Evolutionary conservation across 352 stramenopile genomes (phyloP).

Genomic region (Pythium phragmiticola): DNA sequence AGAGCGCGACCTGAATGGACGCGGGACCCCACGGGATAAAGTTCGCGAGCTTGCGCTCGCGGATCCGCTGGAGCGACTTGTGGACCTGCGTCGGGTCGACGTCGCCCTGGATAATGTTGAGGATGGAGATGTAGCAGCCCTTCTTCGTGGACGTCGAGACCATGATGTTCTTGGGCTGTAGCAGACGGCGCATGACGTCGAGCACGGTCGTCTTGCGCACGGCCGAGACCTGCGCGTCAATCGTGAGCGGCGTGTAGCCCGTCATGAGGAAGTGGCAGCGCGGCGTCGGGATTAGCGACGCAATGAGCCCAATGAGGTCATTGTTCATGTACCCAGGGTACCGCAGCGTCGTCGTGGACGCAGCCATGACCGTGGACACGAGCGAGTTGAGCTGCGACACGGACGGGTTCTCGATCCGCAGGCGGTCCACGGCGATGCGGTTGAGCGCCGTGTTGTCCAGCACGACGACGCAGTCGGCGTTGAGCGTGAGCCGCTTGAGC

Average conservation of each 20-base stretch:
- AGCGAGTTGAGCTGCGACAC: slow-evolving; percentile 97
- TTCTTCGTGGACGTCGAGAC: slow-evolving; percentile 96
- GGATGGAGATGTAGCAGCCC: slow-evolving; percentile 98
- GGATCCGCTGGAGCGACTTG: slow-evolving; percentile 98
- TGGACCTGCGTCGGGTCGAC: slow-evolving; percentile 98
- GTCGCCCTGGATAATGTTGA: slow-evolving; percentile 99
- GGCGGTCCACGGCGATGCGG: slow-evolving; percentile 92
- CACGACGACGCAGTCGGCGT: slow-evolving; percentile 98
- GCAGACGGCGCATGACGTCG: slow-evolving; percentile 97
- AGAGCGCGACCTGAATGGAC: slow-evolving; percentile 98
- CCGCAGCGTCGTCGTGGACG: slow-evolving; percentile 96
- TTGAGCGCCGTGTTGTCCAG: slow-evolving; percentile 99
- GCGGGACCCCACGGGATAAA: slow-evolving; percentile 99
- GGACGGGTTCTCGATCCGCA: slow-evolving; percentile 96
- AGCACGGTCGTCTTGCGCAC: slow-evolving; percentile 99
- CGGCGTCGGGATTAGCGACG: slow-evolving; percentile 97
- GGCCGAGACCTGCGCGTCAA: slow-evolving; percentile 88
- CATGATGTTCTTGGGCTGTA: slow-evolving; percentile 99
- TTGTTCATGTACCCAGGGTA: slow-evolving; percentile 99
- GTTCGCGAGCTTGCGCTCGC: slow-evolving; percentile 94
- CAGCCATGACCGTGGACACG: slow-evolving; percentile 99
- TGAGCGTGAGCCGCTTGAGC: slow-evolving; percentile 97
- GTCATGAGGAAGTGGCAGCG: slow-evolving; percentile 99
- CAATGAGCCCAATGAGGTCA: slow-evolving; percentile 98
- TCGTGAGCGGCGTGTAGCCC: slow-evolving; percentile 98